phyloP scores from a whole-genome alignment of 2,329 filamentous ascomycete genomes.

The Fusarium sp. region DNA sequence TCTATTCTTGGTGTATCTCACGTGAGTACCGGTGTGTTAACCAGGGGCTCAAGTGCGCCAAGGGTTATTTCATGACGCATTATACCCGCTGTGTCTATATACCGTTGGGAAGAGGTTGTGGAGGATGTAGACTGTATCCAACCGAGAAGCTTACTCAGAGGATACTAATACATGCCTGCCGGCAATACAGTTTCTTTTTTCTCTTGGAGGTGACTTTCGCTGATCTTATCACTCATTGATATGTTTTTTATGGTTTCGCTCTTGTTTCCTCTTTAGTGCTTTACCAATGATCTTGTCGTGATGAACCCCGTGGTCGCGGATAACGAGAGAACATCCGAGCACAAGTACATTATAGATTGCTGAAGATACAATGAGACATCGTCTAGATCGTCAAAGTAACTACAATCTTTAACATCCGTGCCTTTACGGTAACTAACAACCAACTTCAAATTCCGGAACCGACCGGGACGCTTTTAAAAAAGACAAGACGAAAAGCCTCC shows the following conservation, averaged over 20 bases:
- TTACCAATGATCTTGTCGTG: not conserved
- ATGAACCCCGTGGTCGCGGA: not conserved
- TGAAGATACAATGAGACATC: not conserved
- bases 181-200: not conserved
- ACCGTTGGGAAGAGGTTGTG: slow-evolving; percentile 3
- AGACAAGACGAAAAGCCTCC: slow-evolving; percentile 26
- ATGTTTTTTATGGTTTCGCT: not conserved
- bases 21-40: not conserved
- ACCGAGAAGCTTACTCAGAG: not conserved
- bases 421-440: not conserved
- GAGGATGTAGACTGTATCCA: slow-evolving; percentile 4
- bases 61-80: not conserved
- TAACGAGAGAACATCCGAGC: not conserved
- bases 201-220: not conserved
- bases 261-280: not conserved
- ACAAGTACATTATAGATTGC: not conserved
- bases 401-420: not conserved
- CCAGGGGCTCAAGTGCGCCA: not conserved
- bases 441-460: slow-evolving; percentile 17
- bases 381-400: not conserved
- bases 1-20: not conserved
- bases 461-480: not conserved
- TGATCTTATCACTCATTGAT: not conserved
- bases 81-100: slow-evolving; percentile 2
- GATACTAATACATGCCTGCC: not conserved